A percentile compares a stretch with the other conserved stretches of the same genome.
Conservation (phyloP, 176 grass and related monocot genomes). For the Musa schizocarpa region DNA sequence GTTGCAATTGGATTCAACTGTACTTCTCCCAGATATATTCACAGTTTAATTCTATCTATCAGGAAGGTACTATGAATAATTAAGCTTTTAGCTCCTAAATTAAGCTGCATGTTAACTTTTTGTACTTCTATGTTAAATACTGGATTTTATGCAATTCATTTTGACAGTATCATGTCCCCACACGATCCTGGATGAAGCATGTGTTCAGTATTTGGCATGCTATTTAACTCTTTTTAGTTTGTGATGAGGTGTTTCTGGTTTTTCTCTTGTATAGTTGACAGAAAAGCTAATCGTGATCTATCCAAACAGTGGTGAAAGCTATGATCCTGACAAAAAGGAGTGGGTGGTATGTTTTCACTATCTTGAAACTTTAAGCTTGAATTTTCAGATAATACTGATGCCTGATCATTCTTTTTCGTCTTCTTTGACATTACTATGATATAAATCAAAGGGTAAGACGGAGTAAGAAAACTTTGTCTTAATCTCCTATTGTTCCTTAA, state of each 20-base stretch:
- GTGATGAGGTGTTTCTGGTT: background rate
- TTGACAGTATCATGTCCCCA: background rate
- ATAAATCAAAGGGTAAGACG: too few relatives aligned
- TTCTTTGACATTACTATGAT: too few relatives aligned
- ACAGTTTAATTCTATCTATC: slow-evolving; percentile 30
- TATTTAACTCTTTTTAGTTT: background rate
- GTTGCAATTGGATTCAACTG: slow-evolving; percentile 52
- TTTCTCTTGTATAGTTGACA: slow-evolving; percentile 29
- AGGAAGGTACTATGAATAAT: slow-evolving; percentile 25
- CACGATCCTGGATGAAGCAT: too few relatives aligned
- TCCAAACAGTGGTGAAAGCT: slow-evolving; percentile 62
- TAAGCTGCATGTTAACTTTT: background rate
- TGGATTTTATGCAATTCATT: background rate
- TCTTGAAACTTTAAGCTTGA: background rate
- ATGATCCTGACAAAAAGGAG: slow-evolving; percentile 61
- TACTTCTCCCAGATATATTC: slow-evolving; percentile 40
- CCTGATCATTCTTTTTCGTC: too few relatives aligned
- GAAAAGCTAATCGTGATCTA: slow-evolving; percentile 57
- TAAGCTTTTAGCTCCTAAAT: background rate
- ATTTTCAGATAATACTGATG: too few relatives aligned
- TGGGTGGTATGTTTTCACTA: slow-evolving; percentile 47
- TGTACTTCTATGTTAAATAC: background rate
- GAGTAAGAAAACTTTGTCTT: too few relatives aligned
- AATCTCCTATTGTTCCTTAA: too few relatives aligned
- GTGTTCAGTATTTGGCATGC: too few relatives aligned